Evolutionary conservation across 495 filamentous ascomycete genomes (phyloP), one percentile per base, ranked within the genome.

Genomic region (Amniculicola lignicola): DNA sequence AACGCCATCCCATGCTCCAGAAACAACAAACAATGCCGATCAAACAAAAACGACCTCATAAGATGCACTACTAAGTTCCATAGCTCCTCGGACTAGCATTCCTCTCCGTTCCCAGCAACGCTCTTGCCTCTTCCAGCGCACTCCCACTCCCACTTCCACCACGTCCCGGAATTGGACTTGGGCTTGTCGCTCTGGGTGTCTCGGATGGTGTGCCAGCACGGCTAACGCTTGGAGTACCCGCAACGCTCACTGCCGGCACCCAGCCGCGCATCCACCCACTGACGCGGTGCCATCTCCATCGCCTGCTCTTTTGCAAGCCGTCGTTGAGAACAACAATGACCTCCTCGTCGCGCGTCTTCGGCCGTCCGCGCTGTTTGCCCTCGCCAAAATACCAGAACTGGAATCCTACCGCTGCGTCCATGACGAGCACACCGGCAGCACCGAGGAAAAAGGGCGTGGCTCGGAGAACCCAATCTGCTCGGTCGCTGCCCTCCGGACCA

Each of bases 381-480:
- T 79, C 73, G 0, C 81, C 81, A 62, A 79, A 87, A 62, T 76
- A 69, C 46, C 81, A 67, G 62, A 85, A 89, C 57, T 89, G 85
- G 43, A 84, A 63, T 0, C 81, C 84, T 60, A 89, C 78, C 16
- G 74, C 78, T 0, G 79, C 83, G 70, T 89, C 85, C 54, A 87
- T 65, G 7, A 71, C 74, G 11, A 89, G 69, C 21, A 89, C 86
- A 7, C 86, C 85, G 18, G 82, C 83, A 2, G 85, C 84, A 10
- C 85, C 85, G 1, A 88, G 72, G 68, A 83, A 88, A 66, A 89
- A 89, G 0, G 85, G 85, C n/a, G 76, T 63, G 2, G 82, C 76
- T 2, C 77, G 73, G 14, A 67, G 63, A 14, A 85, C 74, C 83
- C 83, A 89, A 51, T 81, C 77, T 12, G 39, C 43, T 6, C 80